Evolutionary conservation across 257 asterid genomes (phyloP).

Genomic region (Solanum clarkiae): DNA sequence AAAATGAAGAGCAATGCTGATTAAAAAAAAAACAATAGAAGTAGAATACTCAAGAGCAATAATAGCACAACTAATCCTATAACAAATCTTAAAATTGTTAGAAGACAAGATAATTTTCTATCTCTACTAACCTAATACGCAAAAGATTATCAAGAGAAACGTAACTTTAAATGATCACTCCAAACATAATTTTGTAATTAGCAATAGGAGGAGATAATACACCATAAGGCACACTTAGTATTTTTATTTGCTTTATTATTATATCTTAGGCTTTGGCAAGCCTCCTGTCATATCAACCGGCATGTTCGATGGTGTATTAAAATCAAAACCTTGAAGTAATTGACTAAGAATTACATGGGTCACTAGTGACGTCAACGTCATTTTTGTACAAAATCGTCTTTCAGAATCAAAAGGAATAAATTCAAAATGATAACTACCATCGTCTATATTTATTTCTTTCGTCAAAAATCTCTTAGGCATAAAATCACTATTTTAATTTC

Average conservation of each 20-base stretch:
- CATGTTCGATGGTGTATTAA: conserved; percentile 2
- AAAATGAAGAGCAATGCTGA: too few relatives aligned
- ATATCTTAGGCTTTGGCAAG: conserved; percentile 7
- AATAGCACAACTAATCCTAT: too few relatives aligned
- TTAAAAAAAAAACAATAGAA: too few relatives aligned
- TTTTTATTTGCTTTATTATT: background rate
- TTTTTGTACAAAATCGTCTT: conserved; percentile 37
- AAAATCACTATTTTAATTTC: background rate
- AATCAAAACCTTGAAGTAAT: conserved; percentile 41
- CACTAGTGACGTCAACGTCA: conserved; percentile 28
- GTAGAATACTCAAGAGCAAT: too few relatives aligned
- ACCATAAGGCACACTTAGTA: background rate
- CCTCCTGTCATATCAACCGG: conserved; percentile 44
- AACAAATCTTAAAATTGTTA: too few relatives aligned
- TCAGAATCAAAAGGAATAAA: conserved; percentile 41
- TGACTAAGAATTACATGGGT: conserved; percentile 32
- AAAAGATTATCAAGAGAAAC: too few relatives aligned
- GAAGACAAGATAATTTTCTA: too few relatives aligned
- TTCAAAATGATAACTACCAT: conserved; percentile 29
- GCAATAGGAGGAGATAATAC: background rate
- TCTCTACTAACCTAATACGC: too few relatives aligned
- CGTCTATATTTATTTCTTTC: conserved; percentile 12
- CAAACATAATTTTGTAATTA: background rate
- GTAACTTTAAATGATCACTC: background rate
- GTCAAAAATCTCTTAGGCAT: conserved; percentile 36